Percentiles rank a stretch among this genome's conserved stretches.
Conservation (phyloP, 2,329 filamentous ascomycete species). For the Zarea fungicola region DNA sequence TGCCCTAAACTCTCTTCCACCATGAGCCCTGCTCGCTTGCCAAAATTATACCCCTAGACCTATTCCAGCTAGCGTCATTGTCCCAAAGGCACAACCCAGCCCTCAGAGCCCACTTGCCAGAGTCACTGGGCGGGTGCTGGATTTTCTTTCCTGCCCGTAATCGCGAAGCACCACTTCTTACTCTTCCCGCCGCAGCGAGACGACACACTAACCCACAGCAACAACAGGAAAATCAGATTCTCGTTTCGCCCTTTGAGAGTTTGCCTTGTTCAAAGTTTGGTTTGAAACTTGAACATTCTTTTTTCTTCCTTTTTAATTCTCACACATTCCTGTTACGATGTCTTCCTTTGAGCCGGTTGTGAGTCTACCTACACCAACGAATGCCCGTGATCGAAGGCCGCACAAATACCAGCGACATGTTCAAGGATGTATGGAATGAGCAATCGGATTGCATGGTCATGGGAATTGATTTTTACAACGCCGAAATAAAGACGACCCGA, state of each 20-base stretch:
- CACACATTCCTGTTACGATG: slow-evolving; percentile 45
- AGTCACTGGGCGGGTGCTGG: no score
- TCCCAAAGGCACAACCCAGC: slow-evolving; percentile 35
- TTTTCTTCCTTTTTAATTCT: slow-evolving; percentile 24
- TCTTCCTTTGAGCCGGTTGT: slow-evolving; percentile 67
- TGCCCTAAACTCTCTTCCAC: slow-evolving; percentile 34
- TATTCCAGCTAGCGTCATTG: slow-evolving; percentile 27
- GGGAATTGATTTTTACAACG: neutral
- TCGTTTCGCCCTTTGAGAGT: slow-evolving; percentile 33
- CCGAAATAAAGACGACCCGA: slow-evolving; percentile 1
- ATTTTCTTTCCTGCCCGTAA: slow-evolving; percentile 34
- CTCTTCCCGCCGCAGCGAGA: slow-evolving; percentile 32
- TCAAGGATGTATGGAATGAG: neutral
- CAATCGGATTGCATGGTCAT: slow-evolving; percentile 1
- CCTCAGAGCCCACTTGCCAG: slow-evolving; percentile 25
- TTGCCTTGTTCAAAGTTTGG: slow-evolving; percentile 29
- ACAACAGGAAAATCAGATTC: slow-evolving; percentile 32
- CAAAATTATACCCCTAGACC: slow-evolving; percentile 24
- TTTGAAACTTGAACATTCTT: slow-evolving; percentile 29
- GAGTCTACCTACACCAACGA: slow-evolving; percentile 38
- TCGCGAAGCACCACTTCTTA: slow-evolving; percentile 36
- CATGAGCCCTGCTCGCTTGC: slow-evolving; percentile 32
- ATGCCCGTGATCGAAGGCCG: neutral
- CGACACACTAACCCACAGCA: slow-evolving; percentile 36
- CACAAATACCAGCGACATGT: slow-evolving; percentile 3